These are phyloP conservation scores for Fraxinus cuspidata DNA, from an alignment of 257 asterid species.

Conservation along the genomic window DNA sequence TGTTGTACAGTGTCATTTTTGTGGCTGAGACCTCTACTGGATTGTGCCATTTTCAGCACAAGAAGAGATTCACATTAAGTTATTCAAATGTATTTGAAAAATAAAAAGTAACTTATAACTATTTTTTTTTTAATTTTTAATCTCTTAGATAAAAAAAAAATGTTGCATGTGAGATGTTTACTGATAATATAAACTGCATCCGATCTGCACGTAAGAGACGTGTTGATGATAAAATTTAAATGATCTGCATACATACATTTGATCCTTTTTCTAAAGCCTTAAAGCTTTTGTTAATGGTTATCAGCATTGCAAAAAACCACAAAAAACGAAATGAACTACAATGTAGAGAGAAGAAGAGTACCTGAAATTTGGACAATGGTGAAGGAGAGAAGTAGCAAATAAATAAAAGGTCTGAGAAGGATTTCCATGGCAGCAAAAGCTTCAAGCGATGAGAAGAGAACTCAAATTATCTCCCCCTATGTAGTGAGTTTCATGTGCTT, in stretches of 20 bases:
- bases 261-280: too few relatives aligned
- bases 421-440: constrained; percentile 28
- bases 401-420: constrained; percentile 20
- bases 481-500: background rate
- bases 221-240: too few relatives aligned
- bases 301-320: background rate
- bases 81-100: background rate
- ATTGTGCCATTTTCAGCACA: background rate
- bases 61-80: background rate
- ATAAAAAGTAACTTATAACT: too few relatives aligned
- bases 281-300: too few relatives aligned
- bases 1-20: constrained; percentile 47
- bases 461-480: too few relatives aligned
- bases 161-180: too few relatives aligned
- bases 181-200: too few relatives aligned
- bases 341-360: constrained; percentile 1
- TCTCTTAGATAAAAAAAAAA: background rate
- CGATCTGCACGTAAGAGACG: too few relatives aligned
- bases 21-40: constrained; percentile 39
- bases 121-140: too few relatives aligned
- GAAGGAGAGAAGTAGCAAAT: constrained; percentile 26
- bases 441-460: background rate
- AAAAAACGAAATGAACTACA: background rate
- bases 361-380: constrained; percentile 29
- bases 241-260: background rate